phyloP scores from a whole-genome alignment of 805 yeast genomes.

The Novakomyces olei region DNA sequence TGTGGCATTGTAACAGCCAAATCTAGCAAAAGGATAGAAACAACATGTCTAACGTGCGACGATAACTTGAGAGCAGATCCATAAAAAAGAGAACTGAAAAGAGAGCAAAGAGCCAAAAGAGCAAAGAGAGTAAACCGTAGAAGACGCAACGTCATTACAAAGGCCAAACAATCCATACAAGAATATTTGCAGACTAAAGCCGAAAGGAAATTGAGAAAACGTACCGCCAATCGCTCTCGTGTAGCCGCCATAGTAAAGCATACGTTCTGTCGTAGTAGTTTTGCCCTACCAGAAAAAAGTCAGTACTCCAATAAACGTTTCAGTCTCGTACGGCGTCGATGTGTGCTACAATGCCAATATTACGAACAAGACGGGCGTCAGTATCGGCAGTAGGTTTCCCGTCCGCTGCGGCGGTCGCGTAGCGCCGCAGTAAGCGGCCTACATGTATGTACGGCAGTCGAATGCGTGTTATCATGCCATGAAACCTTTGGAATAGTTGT shows the following conservation, averaged over 20 bases:
- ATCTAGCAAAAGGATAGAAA: too few species aligned
- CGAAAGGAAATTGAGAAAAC: constrained; percentile 6
- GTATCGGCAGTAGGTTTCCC: too few species aligned
- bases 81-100: background rate
- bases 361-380: too few species aligned
- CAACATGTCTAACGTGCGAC: too few species aligned
- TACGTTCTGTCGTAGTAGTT: constrained; percentile 90
- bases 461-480: background rate
- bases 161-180: background rate
- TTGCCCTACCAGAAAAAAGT: constrained; percentile 30
- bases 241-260: constrained; percentile 74
- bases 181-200: background rate
- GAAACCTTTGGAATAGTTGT: background rate
- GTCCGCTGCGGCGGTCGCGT: background rate
- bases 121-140: background rate
- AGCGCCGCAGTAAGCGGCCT: background rate
- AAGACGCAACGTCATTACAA: too few species aligned
- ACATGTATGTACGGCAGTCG: background rate
- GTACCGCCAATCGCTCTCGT: constrained; percentile 67
- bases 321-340: constrained; percentile 46
- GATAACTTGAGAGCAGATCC: constrained; percentile 1
- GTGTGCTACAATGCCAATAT: constrained; percentile 95
- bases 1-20: too few species aligned
- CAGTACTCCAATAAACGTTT: background rate
- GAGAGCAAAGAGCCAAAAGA: background rate